Conservation (phyloP, 1,139 yeast genomes). For the Saccharomyces hybrid region DNA sequence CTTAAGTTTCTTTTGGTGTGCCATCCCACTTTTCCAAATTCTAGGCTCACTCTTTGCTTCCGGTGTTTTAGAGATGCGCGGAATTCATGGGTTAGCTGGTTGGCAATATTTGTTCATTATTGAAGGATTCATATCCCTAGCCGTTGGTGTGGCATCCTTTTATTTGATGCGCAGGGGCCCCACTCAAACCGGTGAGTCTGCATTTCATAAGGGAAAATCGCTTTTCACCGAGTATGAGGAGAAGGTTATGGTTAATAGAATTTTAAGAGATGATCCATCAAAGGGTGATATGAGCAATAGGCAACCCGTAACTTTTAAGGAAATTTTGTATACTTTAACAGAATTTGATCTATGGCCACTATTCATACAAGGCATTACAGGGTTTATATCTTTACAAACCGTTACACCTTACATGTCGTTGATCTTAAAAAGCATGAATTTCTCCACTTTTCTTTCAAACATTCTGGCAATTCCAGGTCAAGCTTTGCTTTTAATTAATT, state of each 20-base stretch:
- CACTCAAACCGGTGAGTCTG: neutral
- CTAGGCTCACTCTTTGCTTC: slow-evolving; percentile 34
- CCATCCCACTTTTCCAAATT: slow-evolving; percentile 35
- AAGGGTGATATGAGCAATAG: slow-evolving; percentile 65
- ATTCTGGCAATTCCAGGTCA: slow-evolving; percentile 44
- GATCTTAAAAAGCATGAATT: slow-evolving; percentile 39
- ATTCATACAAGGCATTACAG: slow-evolving; percentile 28
- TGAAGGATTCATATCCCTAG: neutral
- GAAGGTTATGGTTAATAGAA: slow-evolving; percentile 51
- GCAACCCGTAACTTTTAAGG: slow-evolving; percentile 41
- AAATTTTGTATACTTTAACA: slow-evolving; percentile 22
- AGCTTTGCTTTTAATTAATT: slow-evolving; percentile 35
- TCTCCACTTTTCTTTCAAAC: slow-evolving; percentile 40
- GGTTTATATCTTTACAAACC: slow-evolving; percentile 38
- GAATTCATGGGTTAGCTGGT: neutral
- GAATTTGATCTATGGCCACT: neutral
- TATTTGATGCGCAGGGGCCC: neutral
- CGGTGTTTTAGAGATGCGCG: neutral
- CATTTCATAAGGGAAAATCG: neutral
- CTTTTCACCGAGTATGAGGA: slow-evolving; percentile 40
- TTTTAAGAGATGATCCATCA: slow-evolving; percentile 56
- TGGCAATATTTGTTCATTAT: neutral
- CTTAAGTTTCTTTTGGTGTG: slow-evolving; percentile 48
- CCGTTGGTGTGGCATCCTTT: neutral
- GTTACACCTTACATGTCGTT: slow-evolving; percentile 38